Percentiles rank a stretch among this genome's conserved stretches.
phyloP scores from a whole-genome alignment of 1,284 basidiomycete species.

The Austroboletus niveus region DNA sequence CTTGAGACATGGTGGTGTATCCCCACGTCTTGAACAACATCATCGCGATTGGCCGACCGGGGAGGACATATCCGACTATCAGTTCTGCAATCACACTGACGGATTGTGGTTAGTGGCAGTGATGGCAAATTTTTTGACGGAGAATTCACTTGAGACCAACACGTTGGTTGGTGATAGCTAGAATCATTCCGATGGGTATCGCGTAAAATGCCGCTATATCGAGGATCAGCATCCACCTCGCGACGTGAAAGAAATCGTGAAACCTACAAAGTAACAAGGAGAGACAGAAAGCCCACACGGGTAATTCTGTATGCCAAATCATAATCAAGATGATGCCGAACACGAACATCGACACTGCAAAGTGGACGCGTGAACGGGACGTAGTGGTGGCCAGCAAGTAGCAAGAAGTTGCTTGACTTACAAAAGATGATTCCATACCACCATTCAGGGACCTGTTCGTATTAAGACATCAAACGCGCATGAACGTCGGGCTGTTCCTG shows the following conservation, averaged over 20 bases:
- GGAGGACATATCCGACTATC: slow-evolving; percentile 42
- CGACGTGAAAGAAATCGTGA: background rate
- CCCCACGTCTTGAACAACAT: slow-evolving; percentile 48
- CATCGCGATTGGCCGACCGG: slow-evolving; percentile 47
- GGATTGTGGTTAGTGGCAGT: background rate
- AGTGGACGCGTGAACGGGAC: background rate
- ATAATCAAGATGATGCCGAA: slow-evolving; percentile 58
- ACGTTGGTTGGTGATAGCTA: slow-evolving; percentile 43
- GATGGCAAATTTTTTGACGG: background rate
- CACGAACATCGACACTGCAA: slow-evolving; percentile 43
- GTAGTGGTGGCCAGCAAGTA: background rate
- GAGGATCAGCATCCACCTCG: background rate
- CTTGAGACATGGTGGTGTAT: slow-evolving; percentile 39
- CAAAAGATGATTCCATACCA: slow-evolving; percentile 55
- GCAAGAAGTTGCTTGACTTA: background rate
- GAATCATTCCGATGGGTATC: slow-evolving; percentile 50
- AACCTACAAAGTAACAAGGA: slow-evolving; percentile 33
- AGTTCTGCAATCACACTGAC: slow-evolving; percentile 44
- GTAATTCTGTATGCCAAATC: slow-evolving; percentile 58
- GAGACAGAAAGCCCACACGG: slow-evolving; percentile 51
- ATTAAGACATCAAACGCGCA: slow-evolving; percentile 68
- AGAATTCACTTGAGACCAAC: slow-evolving; percentile 41
- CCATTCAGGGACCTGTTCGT: slow-evolving; percentile 74
- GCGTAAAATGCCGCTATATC: slow-evolving; percentile 44
- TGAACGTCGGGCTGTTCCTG: slow-evolving; percentile 75